phyloP scores from a whole-genome alignment of 2,329 filamentous ascomycete genomes.

The Fusarium acutatum region DNA sequence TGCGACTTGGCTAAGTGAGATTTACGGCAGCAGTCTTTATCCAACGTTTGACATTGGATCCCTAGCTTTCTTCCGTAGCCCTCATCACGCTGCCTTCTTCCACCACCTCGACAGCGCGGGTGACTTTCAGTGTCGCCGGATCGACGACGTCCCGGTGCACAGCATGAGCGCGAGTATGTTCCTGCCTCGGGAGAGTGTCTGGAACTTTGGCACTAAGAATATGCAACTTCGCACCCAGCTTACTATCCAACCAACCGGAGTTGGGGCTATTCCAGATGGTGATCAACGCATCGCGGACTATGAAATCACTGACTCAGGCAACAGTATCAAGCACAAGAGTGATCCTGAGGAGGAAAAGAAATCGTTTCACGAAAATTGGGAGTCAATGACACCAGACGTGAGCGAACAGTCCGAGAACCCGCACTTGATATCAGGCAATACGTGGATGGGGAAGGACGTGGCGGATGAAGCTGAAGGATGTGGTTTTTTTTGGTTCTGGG shows the following conservation, averaged over 20 bases:
- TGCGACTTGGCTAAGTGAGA: slow-evolving; percentile 46
- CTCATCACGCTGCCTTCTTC: slow-evolving; percentile 58
- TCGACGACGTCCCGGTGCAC: slow-evolving; percentile 60
- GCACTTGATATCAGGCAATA: slow-evolving; percentile 49
- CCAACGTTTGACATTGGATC: slow-evolving; percentile 65
- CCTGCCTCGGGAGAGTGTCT: slow-evolving; percentile 58
- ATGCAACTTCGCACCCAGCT: slow-evolving; percentile 6
- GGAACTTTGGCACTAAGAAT: slow-evolving; percentile 56
- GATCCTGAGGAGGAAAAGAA: slow-evolving; percentile 37
- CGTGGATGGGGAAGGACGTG: slow-evolving; percentile 48
- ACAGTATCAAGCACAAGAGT: neutral
- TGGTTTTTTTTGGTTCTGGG: slow-evolving; percentile 19
- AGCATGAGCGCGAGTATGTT: slow-evolving; percentile 65
- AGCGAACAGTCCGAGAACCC: slow-evolving; percentile 47
- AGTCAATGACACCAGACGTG: slow-evolving; percentile 50
- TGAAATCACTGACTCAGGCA: slow-evolving; percentile 13
- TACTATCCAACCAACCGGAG: slow-evolving; percentile 28
- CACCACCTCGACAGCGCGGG: slow-evolving; percentile 58
- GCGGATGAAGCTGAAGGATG: slow-evolving; percentile 3
- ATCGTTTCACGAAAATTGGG: slow-evolving; percentile 49
- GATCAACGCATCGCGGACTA: slow-evolving; percentile 33
- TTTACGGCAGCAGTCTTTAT: slow-evolving; percentile 61
- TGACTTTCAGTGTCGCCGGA: slow-evolving; percentile 58
- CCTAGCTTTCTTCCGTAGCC: slow-evolving; percentile 59
- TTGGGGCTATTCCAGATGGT: slow-evolving; percentile 39